Percentiles rank a stretch among this genome's conserved stretches.
Conservation (phyloP, 495 filamentous ascomycete species). For the Letharia columbiana region DNA sequence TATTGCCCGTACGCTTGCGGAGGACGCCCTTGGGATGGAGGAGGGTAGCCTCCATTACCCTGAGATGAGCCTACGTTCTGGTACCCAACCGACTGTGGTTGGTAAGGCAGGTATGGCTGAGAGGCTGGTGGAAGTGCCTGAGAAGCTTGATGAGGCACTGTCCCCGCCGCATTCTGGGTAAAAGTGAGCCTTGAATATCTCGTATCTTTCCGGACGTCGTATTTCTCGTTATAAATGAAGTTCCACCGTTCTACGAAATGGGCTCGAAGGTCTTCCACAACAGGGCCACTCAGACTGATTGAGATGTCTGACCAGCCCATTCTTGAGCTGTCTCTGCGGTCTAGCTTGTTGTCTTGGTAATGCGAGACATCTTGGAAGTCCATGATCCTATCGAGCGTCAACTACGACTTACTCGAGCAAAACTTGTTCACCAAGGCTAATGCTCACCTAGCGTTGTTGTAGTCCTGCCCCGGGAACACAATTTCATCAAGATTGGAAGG, state of each 20-base stretch:
- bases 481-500: slow-evolving; percentile 63
- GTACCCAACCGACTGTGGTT: slow-evolving; percentile 1
- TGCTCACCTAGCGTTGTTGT: slow-evolving; percentile 63
- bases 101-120: slow-evolving; percentile 19
- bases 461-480: slow-evolving; percentile 88
- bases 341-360: slow-evolving; percentile 81
- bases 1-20: slow-evolving; percentile 13
- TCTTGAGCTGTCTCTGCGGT: slow-evolving; percentile 66
- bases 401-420: slow-evolving; percentile 12
- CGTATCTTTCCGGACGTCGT: slow-evolving; percentile 52
- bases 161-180: slow-evolving; percentile 22
- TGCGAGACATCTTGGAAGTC: slow-evolving; percentile 82
- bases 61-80: neutral
- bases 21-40: neutral
- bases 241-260: slow-evolving; percentile 92
- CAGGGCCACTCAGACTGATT: slow-evolving; percentile 69
- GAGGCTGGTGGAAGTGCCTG: slow-evolving; percentile 19
- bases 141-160: slow-evolving; percentile 10
- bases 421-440: neutral
- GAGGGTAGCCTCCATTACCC: neutral
- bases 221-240: slow-evolving; percentile 82
- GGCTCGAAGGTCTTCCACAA: slow-evolving; percentile 63
- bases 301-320: slow-evolving; percentile 84
- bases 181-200: slow-evolving; percentile 51
- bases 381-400: slow-evolving; percentile 44